Conservation (phyloP, 1,284 basidiomycete species). For the Leccinum insolens region DNA sequence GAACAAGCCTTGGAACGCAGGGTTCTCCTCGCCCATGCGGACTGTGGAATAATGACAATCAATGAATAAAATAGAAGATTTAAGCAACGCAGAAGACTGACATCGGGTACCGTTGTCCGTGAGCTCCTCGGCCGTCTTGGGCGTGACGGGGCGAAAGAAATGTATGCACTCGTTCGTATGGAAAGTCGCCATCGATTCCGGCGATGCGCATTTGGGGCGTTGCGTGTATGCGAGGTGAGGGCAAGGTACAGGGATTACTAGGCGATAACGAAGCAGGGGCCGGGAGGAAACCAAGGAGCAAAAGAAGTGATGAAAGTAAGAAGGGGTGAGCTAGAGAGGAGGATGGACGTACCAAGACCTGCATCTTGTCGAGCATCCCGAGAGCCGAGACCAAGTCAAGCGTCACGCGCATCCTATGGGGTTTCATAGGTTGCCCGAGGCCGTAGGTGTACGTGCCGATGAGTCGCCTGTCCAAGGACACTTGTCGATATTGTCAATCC, state of each 20-base stretch:
- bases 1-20: conserved; percentile 94
- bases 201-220: conserved; percentile 81
- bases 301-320: neutral
- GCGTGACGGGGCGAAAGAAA: conserved; percentile 86
- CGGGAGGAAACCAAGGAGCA: neutral
- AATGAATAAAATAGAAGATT: neutral
- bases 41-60: conserved; percentile 46
- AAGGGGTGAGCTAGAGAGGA: neutral
- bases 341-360: neutral
- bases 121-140: conserved; percentile 84
- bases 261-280: no score
- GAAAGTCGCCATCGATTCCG: conserved; percentile 87
- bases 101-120: conserved; percentile 85
- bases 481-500: no score
- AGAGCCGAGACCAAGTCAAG: conserved; percentile 58
- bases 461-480: conserved; percentile 51
- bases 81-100: neutral
- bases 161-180: conserved; percentile 76
- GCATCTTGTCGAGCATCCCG: neutral
- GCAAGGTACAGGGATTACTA: no score
- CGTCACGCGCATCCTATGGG: conserved; percentile 53
- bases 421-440: conserved; percentile 32
- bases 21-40: conserved; percentile 93
- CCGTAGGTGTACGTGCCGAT: conserved; percentile 88
- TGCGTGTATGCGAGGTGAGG: conserved; percentile 32